Base-by-base conservation (phyloP, 2,329 filamentous ascomycete species). In the Penicillium sp. region DNA sequence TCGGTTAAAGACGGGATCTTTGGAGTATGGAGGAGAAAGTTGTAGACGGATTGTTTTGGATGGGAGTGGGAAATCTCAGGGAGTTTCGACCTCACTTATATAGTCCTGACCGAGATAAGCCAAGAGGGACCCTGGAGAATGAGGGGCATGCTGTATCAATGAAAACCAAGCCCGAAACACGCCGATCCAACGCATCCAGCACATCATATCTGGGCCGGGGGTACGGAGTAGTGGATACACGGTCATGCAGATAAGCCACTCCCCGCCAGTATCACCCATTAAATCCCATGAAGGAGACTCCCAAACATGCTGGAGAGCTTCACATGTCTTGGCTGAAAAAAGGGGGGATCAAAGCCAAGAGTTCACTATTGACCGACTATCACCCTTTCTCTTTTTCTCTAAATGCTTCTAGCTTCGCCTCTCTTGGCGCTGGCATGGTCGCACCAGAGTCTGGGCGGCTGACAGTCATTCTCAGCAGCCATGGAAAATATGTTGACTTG, bases 321-420 rank as follows among this genome's bases (percentile, higher is more conserved):
- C 65, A 69, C 65, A 68, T 69, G 66, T 66, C 66, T 70, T 65
- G 62, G 62, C 60, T 44, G 45, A 53, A 61, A 62, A 58, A 64
- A 52, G 56, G 62, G 60, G 61, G 59, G 43, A 22, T 53, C 34
- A 32, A 34, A 50, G 64, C 62, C 61, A 60, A 68, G 62, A 68
- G 56, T 57, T 65, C 66, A 69, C 67, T 69, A 66, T 66, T 64
- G 64, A 60, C 56, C 44, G 39, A 55, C 42, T 61, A 58, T 55
- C 58, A 57, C 60, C 53, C 55, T 64, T 56, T 49, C 43, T 48
- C 55, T 46, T 62, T 56, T 26, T 22, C 22, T 4, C 60, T 34
- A 20, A 62, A 63, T 55, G 64, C 66, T 67, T 65, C 54, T 46
- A 57, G n/a, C 59, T 56, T 59, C 46, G 59, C 60, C 64, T 55